Conservation (phyloP, 2,329 filamentous ascomycete genomes). For the Pseudogymnoascus sp. region DNA sequence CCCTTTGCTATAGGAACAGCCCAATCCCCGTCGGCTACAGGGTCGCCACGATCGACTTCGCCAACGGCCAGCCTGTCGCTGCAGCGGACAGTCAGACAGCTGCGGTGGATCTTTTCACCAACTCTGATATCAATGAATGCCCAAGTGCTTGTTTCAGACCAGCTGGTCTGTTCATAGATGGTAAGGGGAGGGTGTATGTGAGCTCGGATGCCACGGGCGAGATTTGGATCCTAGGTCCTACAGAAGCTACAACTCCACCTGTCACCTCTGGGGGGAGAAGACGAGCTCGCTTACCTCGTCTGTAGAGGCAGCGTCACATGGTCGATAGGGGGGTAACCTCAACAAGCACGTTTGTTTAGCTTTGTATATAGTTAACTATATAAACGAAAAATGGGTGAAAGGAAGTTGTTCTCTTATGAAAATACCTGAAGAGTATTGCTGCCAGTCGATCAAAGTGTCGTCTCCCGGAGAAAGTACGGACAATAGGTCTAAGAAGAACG, state of each 20-base stretch:
- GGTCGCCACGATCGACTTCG: conserved; percentile 34
- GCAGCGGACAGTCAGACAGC: conserved; percentile 37
- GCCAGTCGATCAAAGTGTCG: too few species aligned
- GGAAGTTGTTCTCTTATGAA: background rate
- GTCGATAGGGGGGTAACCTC: background rate
- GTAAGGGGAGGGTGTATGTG: conserved; percentile 51
- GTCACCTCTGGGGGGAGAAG: background rate
- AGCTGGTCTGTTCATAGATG: conserved; percentile 46
- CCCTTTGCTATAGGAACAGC: conserved; percentile 11
- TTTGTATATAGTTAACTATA: background rate
- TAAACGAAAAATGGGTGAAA: background rate
- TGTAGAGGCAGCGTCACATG: background rate
- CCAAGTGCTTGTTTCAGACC: conserved; percentile 52
- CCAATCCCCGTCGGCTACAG: conserved; percentile 37
- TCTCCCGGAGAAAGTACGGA: too few species aligned
- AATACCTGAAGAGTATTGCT: background rate
- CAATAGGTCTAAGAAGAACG: too few species aligned
- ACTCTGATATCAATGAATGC: conserved; percentile 42
- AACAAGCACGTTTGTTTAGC: background rate
- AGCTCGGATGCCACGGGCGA: conserved; percentile 56
- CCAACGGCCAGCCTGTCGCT: conserved; percentile 33
- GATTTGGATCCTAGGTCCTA: conserved; percentile 45
- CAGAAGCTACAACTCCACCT: conserved; percentile 8
- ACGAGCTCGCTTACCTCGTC: background rate
- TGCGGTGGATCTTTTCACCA: conserved; percentile 44